Conservation (phyloP, 352 stramenopile genomes). For the Achlya hypogyna region DNA sequence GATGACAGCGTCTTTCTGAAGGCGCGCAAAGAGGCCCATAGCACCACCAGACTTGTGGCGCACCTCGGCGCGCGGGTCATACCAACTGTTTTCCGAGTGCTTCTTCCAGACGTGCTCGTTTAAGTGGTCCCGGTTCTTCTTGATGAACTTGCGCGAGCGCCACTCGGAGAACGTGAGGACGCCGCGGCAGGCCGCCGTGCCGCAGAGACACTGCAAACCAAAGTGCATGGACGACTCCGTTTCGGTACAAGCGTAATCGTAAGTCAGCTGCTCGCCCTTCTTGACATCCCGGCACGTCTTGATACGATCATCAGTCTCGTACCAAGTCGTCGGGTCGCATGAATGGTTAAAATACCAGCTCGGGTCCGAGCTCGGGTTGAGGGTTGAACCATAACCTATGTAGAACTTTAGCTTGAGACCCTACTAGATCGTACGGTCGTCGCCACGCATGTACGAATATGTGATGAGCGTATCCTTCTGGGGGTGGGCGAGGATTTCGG, state of each 20-base stretch:
- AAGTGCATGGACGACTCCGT: conserved; percentile 22
- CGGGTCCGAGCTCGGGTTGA: conserved; percentile 10
- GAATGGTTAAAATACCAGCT: conserved; percentile 22
- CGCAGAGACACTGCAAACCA: conserved; percentile 12
- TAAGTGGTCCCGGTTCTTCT: conserved; percentile 17
- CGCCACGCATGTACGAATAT: conserved; percentile 21
- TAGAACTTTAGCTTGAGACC: background rate
- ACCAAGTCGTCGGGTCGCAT: conserved; percentile 20
- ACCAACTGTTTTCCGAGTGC: conserved; percentile 19
- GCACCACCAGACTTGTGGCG: background rate
- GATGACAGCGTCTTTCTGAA: conserved; percentile 19
- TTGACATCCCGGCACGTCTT: conserved; percentile 18
- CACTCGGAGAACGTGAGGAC: conserved; percentile 19
- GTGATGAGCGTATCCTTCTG: conserved; percentile 18
- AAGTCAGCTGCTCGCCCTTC: conserved; percentile 20
- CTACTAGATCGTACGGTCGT: conserved; percentile 6
- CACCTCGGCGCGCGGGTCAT: conserved; percentile 13
- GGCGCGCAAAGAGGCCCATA: conserved; percentile 12
- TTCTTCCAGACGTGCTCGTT: conserved; percentile 20
- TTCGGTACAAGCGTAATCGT: conserved; percentile 21
- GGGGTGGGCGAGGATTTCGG: conserved; percentile 19
- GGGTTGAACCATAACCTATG: conserved; percentile 16
- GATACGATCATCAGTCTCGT: conserved; percentile 27
- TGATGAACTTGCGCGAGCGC: conserved; percentile 9
- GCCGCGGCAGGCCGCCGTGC: conserved; percentile 15